These are phyloP conservation scores for Trichoderma aggressivum DNA, from an alignment of 2,329 filamentous ascomycete species.

Conservation along the genomic window DNA sequence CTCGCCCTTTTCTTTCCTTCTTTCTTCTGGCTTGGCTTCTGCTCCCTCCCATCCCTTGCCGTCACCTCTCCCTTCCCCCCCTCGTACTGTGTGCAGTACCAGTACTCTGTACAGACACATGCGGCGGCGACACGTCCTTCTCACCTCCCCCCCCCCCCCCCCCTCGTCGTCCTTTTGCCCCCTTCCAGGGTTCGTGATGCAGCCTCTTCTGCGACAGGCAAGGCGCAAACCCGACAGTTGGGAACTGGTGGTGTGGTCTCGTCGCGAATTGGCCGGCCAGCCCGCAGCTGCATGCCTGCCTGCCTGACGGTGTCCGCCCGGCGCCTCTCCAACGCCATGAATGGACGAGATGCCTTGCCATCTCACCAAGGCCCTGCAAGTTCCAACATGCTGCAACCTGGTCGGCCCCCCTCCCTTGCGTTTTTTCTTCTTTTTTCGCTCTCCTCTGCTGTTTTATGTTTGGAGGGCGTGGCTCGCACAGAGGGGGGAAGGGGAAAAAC, in stretches of 20 bases:
- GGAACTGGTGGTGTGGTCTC: conserved; percentile 20
- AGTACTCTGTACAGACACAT: not conserved
- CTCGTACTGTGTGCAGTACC: not conserved
- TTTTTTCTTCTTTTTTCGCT: not conserved
- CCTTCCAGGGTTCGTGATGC: conserved; percentile 12
- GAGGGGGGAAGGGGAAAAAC: not conserved
- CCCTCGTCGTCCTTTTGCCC: not conserved
- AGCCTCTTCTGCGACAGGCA: conserved; percentile 12
- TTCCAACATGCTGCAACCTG: not conserved
- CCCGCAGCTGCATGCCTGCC: conserved; percentile 5
- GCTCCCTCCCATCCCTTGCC: not conserved
- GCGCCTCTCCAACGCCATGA: not conserved
- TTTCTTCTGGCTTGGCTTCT: not conserved
- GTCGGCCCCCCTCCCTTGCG: not conserved
- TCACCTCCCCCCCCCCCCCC: not conserved
- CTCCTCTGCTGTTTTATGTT: not conserved
- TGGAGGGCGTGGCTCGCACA: not conserved
- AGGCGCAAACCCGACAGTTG: conserved; percentile 13
- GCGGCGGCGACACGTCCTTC: not conserved
- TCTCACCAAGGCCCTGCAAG: not conserved
- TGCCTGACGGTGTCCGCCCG: not conserved
- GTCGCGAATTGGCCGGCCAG: not conserved
- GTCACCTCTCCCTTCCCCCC: not conserved
- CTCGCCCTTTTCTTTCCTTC: too few relatives aligned
- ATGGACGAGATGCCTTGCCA: conserved; percentile 2